Base-by-base conservation (phyloP, 208 protist genomes). In the Acanthamoeba sp. region DNA sequence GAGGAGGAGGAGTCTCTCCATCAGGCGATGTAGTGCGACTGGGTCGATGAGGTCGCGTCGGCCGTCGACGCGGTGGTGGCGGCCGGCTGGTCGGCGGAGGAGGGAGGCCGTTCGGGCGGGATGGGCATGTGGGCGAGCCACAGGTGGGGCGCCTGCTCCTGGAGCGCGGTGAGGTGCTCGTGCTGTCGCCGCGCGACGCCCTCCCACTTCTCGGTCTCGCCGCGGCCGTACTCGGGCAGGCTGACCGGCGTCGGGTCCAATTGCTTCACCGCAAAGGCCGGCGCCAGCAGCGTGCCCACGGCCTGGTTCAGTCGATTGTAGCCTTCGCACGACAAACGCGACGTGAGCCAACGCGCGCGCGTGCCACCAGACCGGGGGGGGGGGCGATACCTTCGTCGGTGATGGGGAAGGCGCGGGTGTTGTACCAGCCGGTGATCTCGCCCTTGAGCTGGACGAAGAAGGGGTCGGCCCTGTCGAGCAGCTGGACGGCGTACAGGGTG, bases 141-240 rank as follows among this genome's bases (percentile, higher is more conserved):
- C 50, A 89, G 55, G 45, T 66, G 45, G 24, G 80, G 55, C 29
- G 45, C n/a, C 42, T 62, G 80, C 34, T 89, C 50, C 45, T 89
- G 80, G 32, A 89, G 45, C 29, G 42, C 80, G 42, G n/a, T 89
- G 45, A 89, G 80, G 29, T 89, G 80, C 80, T 89, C 80, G 34
- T 38, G 45, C 32, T 66, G 45, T 29, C 80, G 80, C 32, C 80
- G 80, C 80, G 80, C 80, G 1, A 89, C 80, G 45, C 34, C 50
- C 48, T 89, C 80, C 80, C 80, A 89, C 55, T 89, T 89, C 50
- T 89, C 55, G 7, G 80, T 89, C 80, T 89, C 45, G 45, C 50
- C 80, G 18, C 80, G 45, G n/a, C 50, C 80, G n/a, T 66, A 66
- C 12, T 89, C 80, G 50, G 45, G 80, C 78, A 87, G 78, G 12